These are phyloP conservation scores for Erigeron canadensis DNA, from an alignment of 129 eudicot genomes.

Conservation along the genomic window DNA sequence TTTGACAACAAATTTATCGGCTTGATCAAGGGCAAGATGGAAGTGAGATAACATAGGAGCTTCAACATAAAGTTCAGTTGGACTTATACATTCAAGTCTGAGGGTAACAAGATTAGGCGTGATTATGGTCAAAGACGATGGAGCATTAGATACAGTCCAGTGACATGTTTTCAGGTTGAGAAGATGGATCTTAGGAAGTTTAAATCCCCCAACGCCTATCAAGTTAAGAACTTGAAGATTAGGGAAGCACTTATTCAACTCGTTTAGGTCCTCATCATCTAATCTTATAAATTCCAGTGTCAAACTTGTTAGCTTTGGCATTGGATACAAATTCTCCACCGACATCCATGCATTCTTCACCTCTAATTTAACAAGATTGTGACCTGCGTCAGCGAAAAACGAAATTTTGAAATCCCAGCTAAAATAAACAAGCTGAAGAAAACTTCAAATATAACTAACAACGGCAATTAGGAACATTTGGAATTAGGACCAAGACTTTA, in stretches of 20 bases:
- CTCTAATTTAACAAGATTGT: conserved; percentile 48
- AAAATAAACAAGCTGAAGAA: background rate
- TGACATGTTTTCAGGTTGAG: conserved; percentile 46
- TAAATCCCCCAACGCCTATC: conserved; percentile 71
- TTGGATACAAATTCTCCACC: conserved; percentile 50
- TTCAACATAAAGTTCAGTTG: conserved; percentile 43
- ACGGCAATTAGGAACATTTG: background rate
- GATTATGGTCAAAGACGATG: conserved; percentile 43
- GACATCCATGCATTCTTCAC: conserved; percentile 73
- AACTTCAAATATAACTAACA: background rate
- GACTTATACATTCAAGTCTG: conserved; percentile 54
- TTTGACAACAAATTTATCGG: conserved; percentile 32
- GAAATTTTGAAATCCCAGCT: conserved; percentile 11
- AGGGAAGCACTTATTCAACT: conserved; percentile 55
- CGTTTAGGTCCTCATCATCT: conserved; percentile 62
- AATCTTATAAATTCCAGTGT: conserved; percentile 67
- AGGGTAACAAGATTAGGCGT: conserved; percentile 56
- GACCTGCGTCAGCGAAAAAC: conserved; percentile 48
- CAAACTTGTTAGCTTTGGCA: conserved; percentile 57
- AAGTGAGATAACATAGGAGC: conserved; percentile 53
- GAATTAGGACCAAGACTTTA: background rate
- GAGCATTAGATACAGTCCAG: conserved; percentile 68
- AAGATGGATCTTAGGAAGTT: conserved; percentile 53
- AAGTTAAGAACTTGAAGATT: conserved; percentile 58
- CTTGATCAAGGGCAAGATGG: conserved; percentile 49